phyloP scores from a whole-genome alignment of 768 basidiomycete species.

The Pilatotrama ljubarskyi region DNA sequence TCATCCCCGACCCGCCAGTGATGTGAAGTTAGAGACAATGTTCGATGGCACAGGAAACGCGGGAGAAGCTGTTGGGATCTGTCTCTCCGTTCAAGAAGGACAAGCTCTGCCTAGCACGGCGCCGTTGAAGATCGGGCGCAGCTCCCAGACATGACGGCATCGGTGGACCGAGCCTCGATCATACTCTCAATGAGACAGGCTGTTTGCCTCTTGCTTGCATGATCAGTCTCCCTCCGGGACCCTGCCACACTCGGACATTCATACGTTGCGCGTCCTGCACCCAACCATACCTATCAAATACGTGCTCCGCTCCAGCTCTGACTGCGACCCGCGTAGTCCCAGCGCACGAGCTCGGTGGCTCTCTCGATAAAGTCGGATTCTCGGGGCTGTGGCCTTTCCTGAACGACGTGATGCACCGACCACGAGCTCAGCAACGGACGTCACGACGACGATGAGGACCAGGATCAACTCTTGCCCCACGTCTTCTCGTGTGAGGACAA shows the following conservation, averaged over 20 bases:
- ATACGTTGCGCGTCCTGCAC: background rate
- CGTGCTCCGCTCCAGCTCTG: background rate
- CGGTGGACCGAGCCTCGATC: background rate
- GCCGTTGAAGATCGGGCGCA: background rate
- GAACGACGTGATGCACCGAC: slow-evolving; percentile 13
- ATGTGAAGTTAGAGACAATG: background rate
- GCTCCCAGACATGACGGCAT: background rate
- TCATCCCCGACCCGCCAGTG: background rate
- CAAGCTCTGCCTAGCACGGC: background rate
- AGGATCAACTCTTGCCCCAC: slow-evolving; percentile 6
- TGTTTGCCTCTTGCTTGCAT: background rate
- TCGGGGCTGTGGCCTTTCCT: slow-evolving; percentile 11
- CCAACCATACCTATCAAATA: background rate
- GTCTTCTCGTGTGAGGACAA: background rate
- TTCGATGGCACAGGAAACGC: background rate
- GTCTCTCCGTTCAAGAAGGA: background rate
- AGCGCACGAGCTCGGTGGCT: background rate
- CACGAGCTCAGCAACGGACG: slow-evolving; percentile 10
- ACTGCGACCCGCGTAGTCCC: background rate
- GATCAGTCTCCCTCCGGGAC: background rate
- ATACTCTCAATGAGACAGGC: background rate
- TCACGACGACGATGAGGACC: slow-evolving; percentile 16
- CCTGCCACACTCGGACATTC: background rate
- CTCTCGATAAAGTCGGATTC: background rate
- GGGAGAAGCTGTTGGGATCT: slow-evolving; percentile 14